Percentiles rank a stretch among this genome's conserved stretches.
Evolutionary conservation across 2,329 filamentous ascomycete genomes (phyloP).

Genomic region (Intubia oerlemansii): DNA sequence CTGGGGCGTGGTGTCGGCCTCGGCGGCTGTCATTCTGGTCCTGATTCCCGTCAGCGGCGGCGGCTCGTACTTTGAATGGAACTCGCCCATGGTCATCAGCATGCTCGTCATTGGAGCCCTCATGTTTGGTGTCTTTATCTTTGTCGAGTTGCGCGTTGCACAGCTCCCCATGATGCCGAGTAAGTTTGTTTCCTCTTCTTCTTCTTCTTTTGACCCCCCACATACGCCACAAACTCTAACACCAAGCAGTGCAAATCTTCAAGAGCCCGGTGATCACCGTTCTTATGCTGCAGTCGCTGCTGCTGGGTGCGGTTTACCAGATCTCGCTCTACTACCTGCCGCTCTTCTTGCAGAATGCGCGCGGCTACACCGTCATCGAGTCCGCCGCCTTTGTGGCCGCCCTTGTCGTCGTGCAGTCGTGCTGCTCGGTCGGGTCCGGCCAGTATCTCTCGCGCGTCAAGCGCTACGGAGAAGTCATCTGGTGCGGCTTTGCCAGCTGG

Average conservation of each 20-base stretch:
- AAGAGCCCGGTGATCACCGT: constrained; percentile 3
- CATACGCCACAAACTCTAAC: too few species aligned
- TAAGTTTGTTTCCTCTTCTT: too few species aligned
- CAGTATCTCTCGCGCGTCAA: constrained; percentile 12
- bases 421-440: constrained; percentile 12
- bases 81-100: constrained; percentile 33
- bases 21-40: constrained; percentile 33
- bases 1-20: constrained; percentile 30
- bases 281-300: constrained; percentile 6
- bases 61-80: constrained; percentile 33
- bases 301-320: constrained; percentile 7
- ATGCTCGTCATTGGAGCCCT: constrained; percentile 21
- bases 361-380: constrained; percentile 10
- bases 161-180: constrained; percentile 8
- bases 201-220: too few species aligned
- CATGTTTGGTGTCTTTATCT: constrained; percentile 4
- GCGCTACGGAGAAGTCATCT: constrained; percentile 12
- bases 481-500: constrained; percentile 15
- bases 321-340: constrained; percentile 8
- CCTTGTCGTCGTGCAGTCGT: constrained; percentile 11
- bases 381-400: constrained; percentile 13
- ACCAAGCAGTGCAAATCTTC: constrained; percentile 8
- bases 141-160: constrained; percentile 6
- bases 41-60: constrained; percentile 40
- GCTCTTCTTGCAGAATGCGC: constrained; percentile 15